phyloP scores from a whole-genome alignment of 768 basidiomycete genomes.

The Panaeolus papilionaceus region DNA sequence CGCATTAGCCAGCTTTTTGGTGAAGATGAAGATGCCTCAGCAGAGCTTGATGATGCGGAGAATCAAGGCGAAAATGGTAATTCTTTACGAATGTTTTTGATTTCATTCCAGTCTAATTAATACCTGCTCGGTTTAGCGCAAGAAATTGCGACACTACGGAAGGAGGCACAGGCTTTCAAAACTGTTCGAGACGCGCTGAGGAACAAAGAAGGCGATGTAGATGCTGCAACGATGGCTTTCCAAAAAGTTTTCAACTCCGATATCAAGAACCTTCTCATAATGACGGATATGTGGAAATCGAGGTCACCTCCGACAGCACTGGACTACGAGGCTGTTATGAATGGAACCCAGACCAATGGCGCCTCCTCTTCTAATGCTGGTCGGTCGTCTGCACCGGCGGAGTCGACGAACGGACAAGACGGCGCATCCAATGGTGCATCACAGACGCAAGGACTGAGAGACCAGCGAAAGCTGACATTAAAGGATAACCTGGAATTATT shows the following conservation, averaged over 20 bases:
- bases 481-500: slow-evolving; percentile 87
- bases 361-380: slow-evolving; percentile 33
- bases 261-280: slow-evolving; percentile 85
- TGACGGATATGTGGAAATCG: slow-evolving; percentile 97
- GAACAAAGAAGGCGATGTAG: slow-evolving; percentile 32
- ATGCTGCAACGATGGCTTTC: slow-evolving; percentile 77
- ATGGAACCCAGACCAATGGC: slow-evolving; percentile 49
- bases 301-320: slow-evolving; percentile 87
- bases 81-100: slow-evolving; percentile 20
- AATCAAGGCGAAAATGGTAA: slow-evolving; percentile 93
- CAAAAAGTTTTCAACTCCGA: slow-evolving; percentile 92
- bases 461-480: slow-evolving; percentile 79
- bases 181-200: slow-evolving; percentile 68
- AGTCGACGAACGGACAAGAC: slow-evolving; percentile 28
- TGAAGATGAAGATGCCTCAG: slow-evolving; percentile 82
- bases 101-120: neutral
- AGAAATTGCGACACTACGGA: slow-evolving; percentile 89
- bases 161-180: slow-evolving; percentile 88
- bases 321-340: slow-evolving; percentile 77
- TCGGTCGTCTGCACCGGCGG: slow-evolving; percentile 15
- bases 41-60: slow-evolving; percentile 91
- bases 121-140: slow-evolving; percentile 55
- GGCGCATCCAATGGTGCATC: slow-evolving; percentile 34
- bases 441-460: slow-evolving; percentile 59
- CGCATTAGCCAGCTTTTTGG: slow-evolving; percentile 86